Base-by-base conservation (phyloP, 2,329 filamentous ascomycete genomes). In the Pseudopyricularia cyperi region DNA sequence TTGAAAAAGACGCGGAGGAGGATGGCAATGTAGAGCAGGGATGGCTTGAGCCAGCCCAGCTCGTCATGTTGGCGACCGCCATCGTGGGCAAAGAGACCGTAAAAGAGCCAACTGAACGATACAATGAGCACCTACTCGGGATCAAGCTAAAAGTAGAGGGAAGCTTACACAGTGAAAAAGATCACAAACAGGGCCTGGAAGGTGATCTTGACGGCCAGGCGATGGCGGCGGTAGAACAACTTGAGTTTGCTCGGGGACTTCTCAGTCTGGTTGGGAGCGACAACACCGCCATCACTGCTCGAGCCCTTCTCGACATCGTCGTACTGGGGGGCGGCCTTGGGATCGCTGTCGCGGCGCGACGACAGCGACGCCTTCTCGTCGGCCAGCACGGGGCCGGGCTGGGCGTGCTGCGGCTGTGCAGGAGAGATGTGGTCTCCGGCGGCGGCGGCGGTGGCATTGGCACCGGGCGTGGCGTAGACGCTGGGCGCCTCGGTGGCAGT, bases 11-110 rank as follows among this genome's bases (percentile, higher is more conserved):
- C 65, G 37, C 89, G 84, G 51, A 93, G 71, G n/a, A 78, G 80
- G 59, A 94, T 82, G 58, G 72, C 75, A 47, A 95, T 77, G 72
- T 83, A 95, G 47, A 95, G 63, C 50, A 95, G 74, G 68, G 93
- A 91, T 0, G 89, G 89, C 52, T 90, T 79, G 54, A 93, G 68
- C 89, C 89, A 95, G 61, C 87, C 88, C 67, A 77, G 74, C 59
- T 72, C 74, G 61, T 89, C 82, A 54, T 83, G 59, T 53, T 80
- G 80, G 64, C 90, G 87, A 52, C 87, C 46, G 22, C 48, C 48
- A 35, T 35, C 33, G 48, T 49, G 33, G 33, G 32, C 48, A 33
- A 60, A 52, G 32, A 68, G 59, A 26, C 67, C 66, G 52, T 60
- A 66, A 19, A 66, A 62, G 65, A 65, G 68, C 67, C 67, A 69